Percentiles rank a stretch among this genome's conserved stretches.
These are phyloP conservation scores for Alternaria sp. DNA, from an alignment of 2,329 filamentous ascomycete species.

Conservation along the genomic window DNA sequence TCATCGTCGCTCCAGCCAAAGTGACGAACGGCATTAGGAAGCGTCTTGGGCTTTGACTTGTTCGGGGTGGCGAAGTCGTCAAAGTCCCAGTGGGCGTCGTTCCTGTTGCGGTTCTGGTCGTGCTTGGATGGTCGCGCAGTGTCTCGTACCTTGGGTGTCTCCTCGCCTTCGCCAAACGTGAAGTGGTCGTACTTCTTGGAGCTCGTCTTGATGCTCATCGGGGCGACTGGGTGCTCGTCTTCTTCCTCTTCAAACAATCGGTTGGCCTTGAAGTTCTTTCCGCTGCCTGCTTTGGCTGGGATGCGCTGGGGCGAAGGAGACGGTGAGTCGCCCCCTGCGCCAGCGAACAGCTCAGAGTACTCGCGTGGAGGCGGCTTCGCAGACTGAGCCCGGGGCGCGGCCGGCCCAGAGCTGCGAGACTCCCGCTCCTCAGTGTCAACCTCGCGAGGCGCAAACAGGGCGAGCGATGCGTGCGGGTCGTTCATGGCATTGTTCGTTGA, in stretches of 20 bases:
- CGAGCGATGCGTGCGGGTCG: conserved; percentile 68
- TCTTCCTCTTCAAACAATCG: conserved; percentile 65
- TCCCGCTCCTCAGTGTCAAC: conserved; percentile 57
- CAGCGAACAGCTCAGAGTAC: conserved; percentile 72
- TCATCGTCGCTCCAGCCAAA: conserved; percentile 78
- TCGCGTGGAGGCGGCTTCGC: conserved; percentile 73
- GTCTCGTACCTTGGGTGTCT: conserved; percentile 40
- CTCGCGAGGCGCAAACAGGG: conserved; percentile 76
- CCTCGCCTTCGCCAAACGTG: conserved; percentile 72
- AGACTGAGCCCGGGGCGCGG: conserved; percentile 67
- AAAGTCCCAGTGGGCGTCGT: conserved; percentile 74
- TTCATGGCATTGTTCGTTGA: conserved; percentile 47
- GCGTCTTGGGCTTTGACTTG: conserved; percentile 70
- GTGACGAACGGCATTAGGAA: conserved; percentile 74
- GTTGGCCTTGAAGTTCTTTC: conserved; percentile 60
- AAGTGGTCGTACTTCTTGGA: conserved; percentile 86
- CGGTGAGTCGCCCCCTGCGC: conserved; percentile 52
- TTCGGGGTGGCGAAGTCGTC: conserved; percentile 84
- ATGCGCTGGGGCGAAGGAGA: conserved; percentile 52
- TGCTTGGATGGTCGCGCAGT: conserved; percentile 62
- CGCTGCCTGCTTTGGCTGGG: conserved; percentile 53
- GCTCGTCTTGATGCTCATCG: conserved; percentile 65
- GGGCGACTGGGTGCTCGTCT: conserved; percentile 37
- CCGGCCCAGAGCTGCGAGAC: conserved; percentile 55
- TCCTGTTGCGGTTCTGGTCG: conserved; percentile 9